Evolutionary conservation across 495 filamentous ascomycete genomes (phyloP), one percentile per base, ranked within the genome.

Genomic region (Chaetomium tenue): DNA sequence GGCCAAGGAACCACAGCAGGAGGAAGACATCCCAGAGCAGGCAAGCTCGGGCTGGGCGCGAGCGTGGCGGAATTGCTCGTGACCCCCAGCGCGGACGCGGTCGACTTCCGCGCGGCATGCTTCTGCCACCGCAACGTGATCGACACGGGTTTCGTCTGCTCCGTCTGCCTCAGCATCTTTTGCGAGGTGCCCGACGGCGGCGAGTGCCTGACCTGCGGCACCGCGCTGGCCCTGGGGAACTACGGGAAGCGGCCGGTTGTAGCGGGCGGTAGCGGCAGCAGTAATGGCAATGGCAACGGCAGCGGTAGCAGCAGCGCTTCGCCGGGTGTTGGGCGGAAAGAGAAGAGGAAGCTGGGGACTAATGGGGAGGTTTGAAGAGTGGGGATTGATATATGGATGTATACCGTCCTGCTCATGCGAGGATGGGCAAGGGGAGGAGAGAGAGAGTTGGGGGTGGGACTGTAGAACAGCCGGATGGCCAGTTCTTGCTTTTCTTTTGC

Each of bases 91-190:
- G 86, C 90, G n/a, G 89, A 90, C 37, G 84, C 88, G 52, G 94
- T 98, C 44, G 95, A 98, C 80, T 98, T 98, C 74, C 84, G 95
- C 12, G 93, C 94, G 7, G 94, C 94, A 16, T 98, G 94, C 76
- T 98, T 98, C 75, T 98, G 94, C 74, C 94, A 98, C 76, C 83
- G 93, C 39, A 84, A 83, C 26, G 92, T 98, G 16, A 89, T 98
- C 61, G 91, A 97, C 78, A 84, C 94, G 28, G 94, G 91, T 13
- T 98, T 88, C 71, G 95, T 98, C 50, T 98, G 94, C 79, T 93
- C 90, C 50, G 90, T 98, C 63, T 98, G 94, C 73, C 79, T 98
- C 67, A 94, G 91, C 76, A 98, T 81, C 63, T 82, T 82, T 67
- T 82, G 79, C 71, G 70, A 78, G 63, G 75, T 78, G 13, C 79